Evolutionary conservation across 2,329 filamentous ascomycete genomes (phyloP), one percentile per base, ranked within the genome.

Genomic region (Sclerotinia spermophila): DNA sequence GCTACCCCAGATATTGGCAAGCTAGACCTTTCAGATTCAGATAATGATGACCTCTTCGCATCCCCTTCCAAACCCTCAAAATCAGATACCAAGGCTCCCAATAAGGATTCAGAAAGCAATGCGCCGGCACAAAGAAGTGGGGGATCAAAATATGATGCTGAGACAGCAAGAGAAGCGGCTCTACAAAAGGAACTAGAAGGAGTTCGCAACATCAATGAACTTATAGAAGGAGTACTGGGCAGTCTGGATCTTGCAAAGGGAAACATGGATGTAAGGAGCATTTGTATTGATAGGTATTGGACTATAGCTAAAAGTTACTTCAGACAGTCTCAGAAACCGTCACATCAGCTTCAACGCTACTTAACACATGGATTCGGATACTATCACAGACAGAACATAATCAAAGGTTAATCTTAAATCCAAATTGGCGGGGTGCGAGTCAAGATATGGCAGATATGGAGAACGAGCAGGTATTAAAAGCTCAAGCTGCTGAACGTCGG

Each of bases 331-430:
- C 91, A 68, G 87, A 87, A 73, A 97, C 96, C 4, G 94, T 98
- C 56, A 87, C 87, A 75, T 95, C 94, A 69, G 94, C 96, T 5
- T 96, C 94, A 21, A 92, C 92, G 1, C 87, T 99, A 21, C 89
- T 99, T 44, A 94, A 96, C 77, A 97, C 94, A 24, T 99, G 95
- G 95, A 97, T 94, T 13, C 90, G 94, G 67, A 97, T 99, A 75
- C 87, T 99, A 19, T 96, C 93, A 10, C 96, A 99, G 81, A 97
- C 96, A 6, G 96, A 99, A 81, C 96, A 99, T 82, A 98, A 97
- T 79, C 94, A 98, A 80, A 90, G 96, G 35, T 84, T 99, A 66
- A 90, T 99, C 59, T 85, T 98, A 60, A 92, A 97, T 78, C 92
- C 93, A 2, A 85, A 89, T 71, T 99, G 95, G 94, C 91, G 95